Evolutionary conservation across 495 filamentous ascomycete genomes (phyloP).

Genomic region (Talaromyces nanjingensis): DNA sequence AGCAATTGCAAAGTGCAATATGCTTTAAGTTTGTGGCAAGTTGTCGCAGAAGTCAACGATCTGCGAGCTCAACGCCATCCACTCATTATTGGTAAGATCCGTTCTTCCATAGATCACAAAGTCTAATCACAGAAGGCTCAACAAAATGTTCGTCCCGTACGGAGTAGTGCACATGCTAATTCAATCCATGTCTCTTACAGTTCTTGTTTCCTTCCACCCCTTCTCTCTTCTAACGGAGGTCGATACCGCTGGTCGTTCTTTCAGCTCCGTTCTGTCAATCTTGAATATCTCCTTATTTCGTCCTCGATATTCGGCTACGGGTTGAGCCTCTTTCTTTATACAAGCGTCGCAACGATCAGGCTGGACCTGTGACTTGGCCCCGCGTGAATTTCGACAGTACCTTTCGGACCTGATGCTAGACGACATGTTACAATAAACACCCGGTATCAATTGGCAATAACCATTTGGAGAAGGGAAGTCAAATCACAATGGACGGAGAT

Average conservation of each 20-base stretch:
- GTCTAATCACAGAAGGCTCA: not conserved
- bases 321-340: not conserved
- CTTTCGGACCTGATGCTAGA: not conserved
- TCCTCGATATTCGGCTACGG: not conserved
- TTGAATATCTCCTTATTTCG: not conserved
- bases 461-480: not conserved
- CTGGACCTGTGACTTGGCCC: not conserved
- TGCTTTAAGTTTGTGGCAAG: constrained; percentile 2
- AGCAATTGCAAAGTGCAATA: constrained; percentile 3
- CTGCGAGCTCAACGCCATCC: constrained; percentile 2
- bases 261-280: not conserved
- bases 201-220: not conserved
- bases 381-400: not conserved
- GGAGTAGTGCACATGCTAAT: not conserved
- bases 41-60: not conserved
- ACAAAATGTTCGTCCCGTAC: not conserved
- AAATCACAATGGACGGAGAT: not conserved
- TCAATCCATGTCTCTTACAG: constrained; percentile 1
- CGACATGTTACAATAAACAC: constrained; percentile 2
- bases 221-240: not conserved
- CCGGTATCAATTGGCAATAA: not conserved
- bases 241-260: constrained; percentile 6
- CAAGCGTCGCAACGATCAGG: not conserved
- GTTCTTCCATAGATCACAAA: not conserved
- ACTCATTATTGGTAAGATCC: constrained; percentile 1